Percentiles rank a stretch among this genome's conserved stretches.
Conservation (phyloP, 2,329 filamentous ascomycete species). For the Blastomyces emzantsi region DNA sequence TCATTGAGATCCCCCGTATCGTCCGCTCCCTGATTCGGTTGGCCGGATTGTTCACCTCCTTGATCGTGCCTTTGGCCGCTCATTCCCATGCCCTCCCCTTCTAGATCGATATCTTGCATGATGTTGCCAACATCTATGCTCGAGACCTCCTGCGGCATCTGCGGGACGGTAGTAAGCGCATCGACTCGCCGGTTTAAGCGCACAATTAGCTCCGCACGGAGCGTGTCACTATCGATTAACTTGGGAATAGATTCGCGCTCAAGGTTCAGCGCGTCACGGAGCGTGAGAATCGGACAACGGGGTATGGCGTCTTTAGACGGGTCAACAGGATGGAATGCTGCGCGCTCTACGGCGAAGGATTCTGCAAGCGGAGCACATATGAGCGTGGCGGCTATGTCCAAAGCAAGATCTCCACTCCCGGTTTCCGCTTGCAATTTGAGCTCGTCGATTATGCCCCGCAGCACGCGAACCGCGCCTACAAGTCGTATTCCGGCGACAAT, state of each 20-base stretch:
- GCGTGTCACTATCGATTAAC: conserved; percentile 36
- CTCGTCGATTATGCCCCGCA: conserved; percentile 34
- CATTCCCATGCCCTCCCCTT: conserved; percentile 24
- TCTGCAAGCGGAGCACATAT: conserved; percentile 35
- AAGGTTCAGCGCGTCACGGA: conserved; percentile 34
- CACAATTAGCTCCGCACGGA: conserved; percentile 38
- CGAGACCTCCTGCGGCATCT: conserved; percentile 24
- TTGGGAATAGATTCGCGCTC: conserved; percentile 33
- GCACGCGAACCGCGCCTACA: conserved; percentile 33
- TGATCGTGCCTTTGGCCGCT: conserved; percentile 9
- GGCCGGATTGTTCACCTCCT: conserved; percentile 4
- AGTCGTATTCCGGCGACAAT: conserved; percentile 37
- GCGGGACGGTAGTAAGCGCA: conserved; percentile 29
- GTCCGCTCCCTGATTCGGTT: conserved; percentile 15
- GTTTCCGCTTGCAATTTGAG: conserved; percentile 35
- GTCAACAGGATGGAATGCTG: conserved; percentile 27
- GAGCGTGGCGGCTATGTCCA: conserved; percentile 38
- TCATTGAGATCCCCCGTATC: conserved; percentile 30
- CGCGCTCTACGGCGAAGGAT: conserved; percentile 33
- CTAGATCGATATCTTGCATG: conserved; percentile 37
- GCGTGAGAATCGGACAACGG: conserved; percentile 30
- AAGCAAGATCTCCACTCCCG: conserved; percentile 33
- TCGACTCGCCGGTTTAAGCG: conserved; percentile 40
- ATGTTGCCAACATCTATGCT: conserved; percentile 37
- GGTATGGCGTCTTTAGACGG: conserved; percentile 27